A percentile compares a stretch with the other conserved stretches of the same genome.
Evolutionary conservation across 1,284 basidiomycete genomes (phyloP).

Genomic region (Amylostereum chailletii): DNA sequence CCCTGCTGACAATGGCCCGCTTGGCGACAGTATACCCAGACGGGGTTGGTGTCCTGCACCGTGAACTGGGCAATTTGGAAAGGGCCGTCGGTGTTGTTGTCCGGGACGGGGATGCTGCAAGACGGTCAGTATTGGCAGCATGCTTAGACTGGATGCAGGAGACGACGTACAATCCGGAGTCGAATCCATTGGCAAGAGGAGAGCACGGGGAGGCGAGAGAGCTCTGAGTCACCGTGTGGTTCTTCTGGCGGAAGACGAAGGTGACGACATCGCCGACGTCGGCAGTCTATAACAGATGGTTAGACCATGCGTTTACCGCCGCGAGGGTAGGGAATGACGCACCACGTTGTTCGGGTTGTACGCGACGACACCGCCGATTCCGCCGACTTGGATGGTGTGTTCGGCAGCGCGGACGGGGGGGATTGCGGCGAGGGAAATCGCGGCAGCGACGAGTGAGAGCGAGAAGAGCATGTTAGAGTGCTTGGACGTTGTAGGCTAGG

Average conservation of each 20-base stretch:
- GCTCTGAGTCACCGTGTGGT: constrained; percentile 58
- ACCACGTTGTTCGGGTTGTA: constrained; percentile 40
- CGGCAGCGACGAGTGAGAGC: constrained; percentile 12
- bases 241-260: constrained; percentile 51
- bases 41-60: constrained; percentile 36
- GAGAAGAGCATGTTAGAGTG: constrained; percentile 1
- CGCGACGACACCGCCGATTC: constrained; percentile 29
- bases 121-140: neutral
- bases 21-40: constrained; percentile 52
- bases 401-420: constrained; percentile 24
- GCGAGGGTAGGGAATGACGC: constrained; percentile 17
- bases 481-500: too few relatives aligned
- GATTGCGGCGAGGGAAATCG: constrained; percentile 18
- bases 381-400: constrained; percentile 44
- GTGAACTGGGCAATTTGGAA: constrained; percentile 38
- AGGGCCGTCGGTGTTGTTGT: constrained; percentile 27
- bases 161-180: constrained; percentile 45
- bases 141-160: neutral
- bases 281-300: constrained; percentile 28
- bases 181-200: constrained; percentile 35
- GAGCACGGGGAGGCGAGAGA: constrained; percentile 43
- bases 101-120: constrained; percentile 40
- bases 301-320: constrained; percentile 1
- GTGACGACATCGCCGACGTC: constrained; percentile 37
- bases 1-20: constrained; percentile 39